Conservation (phyloP, 495 filamentous ascomycete genomes). For the Acidiella bohemica region DNA sequence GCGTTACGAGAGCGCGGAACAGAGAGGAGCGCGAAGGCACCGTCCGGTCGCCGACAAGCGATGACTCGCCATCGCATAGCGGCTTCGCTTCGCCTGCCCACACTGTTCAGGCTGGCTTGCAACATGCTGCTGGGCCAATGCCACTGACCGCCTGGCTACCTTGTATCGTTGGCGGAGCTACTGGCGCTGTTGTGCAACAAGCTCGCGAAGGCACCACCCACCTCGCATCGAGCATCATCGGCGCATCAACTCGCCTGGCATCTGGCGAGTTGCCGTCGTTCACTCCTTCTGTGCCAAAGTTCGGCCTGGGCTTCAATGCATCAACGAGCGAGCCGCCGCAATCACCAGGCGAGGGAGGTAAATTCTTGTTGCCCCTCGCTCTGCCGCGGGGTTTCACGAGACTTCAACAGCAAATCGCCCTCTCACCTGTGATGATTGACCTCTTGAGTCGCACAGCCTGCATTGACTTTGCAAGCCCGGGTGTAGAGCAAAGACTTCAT, state of each 20-base stretch:
- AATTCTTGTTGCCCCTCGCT: slow-evolving; percentile 13
- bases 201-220: not conserved
- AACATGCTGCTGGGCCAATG: not conserved
- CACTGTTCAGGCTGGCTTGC: not conserved
- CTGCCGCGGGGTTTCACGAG: slow-evolving; percentile 13
- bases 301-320: not conserved
- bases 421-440: slow-evolving; percentile 8
- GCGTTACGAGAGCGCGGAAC: slow-evolving; percentile 17
- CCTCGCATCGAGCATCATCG: not conserved
- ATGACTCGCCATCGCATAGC: not conserved
- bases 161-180: slow-evolving; percentile 1
- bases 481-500: slow-evolving; percentile 15
- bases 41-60: not conserved
- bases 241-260: slow-evolving; percentile 1
- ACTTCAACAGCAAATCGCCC: slow-evolving; percentile 10
- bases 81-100: not conserved
- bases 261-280: not conserved
- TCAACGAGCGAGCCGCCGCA: not conserved
- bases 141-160: slow-evolving; percentile 7
- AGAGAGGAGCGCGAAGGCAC: slow-evolving; percentile 14
- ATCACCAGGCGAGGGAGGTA: not conserved
- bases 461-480: slow-evolving; percentile 16
- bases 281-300: not conserved
- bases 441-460: slow-evolving; percentile 16
- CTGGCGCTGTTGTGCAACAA: slow-evolving; percentile 1